A percentile compares a stretch with the other conserved stretches of the same genome.
phyloP scores from a whole-genome alignment of 192 early-diverging fungal species.

The Coemansia sp. region DNA sequence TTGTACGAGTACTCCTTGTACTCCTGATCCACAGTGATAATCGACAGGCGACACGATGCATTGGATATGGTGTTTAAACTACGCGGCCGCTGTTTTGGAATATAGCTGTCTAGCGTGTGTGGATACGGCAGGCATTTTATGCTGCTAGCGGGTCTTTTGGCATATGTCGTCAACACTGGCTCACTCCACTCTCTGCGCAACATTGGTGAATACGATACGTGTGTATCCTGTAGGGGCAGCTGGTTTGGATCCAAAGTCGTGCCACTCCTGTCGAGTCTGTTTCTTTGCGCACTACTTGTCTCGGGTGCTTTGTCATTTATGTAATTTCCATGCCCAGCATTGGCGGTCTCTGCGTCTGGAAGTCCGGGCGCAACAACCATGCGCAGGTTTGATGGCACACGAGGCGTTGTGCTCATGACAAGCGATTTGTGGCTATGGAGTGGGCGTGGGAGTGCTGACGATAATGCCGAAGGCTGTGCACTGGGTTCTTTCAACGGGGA shows the following conservation, averaged over 20 bases:
- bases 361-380: conserved; percentile 13
- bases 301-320: not conserved
- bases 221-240: not conserved
- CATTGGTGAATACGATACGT: not conserved
- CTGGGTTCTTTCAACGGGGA: not conserved
- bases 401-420: conserved; percentile 28
- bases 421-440: conserved; percentile 15
- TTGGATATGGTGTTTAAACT: conserved; percentile 23
- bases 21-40: conserved; percentile 35
- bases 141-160: conserved; percentile 16
- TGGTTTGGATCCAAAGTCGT: not conserved
- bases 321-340: not conserved
- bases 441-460: not conserved
- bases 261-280: not conserved
- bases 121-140: conserved; percentile 31
- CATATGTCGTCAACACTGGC: conserved; percentile 17
- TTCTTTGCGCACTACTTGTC: not conserved
- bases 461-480: not conserved
- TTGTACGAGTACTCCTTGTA: conserved; percentile 49
- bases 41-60: conserved; percentile 40
- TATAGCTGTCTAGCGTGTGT: conserved; percentile 40
- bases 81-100: conserved; percentile 29
- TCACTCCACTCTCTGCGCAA: conserved; percentile 35
- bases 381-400: conserved; percentile 45
- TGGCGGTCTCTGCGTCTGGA: not conserved